Conservation (phyloP, 305 asterid genomes). For the Euphrasia arctica region DNA sequence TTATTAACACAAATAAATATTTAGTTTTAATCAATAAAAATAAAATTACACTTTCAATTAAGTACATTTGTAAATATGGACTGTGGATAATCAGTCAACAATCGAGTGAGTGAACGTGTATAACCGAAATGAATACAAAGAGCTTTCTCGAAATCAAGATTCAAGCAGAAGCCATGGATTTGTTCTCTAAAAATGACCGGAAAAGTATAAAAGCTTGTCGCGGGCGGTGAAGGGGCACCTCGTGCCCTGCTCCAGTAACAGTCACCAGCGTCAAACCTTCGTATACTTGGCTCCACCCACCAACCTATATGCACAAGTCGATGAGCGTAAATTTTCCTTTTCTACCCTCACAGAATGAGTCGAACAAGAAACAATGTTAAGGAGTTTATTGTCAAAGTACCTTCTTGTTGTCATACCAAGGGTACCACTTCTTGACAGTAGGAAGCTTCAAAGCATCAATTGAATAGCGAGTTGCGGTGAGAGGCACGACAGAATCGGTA, state of each 20-base stretch:
- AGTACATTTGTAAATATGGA: constrained; percentile 1
- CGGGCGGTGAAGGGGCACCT: constrained; percentile 95
- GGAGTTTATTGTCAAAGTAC: constrained; percentile 34
- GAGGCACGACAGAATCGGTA: constrained; percentile 90
- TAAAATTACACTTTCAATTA: constrained; percentile 16
- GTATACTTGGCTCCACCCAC: constrained; percentile 96
- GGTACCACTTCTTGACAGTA: constrained; percentile 68
- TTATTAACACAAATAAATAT: no score
- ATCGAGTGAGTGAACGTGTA: constrained; percentile 9
- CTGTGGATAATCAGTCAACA: not conserved
- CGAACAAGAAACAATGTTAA: not conserved
- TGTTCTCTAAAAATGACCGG: constrained; percentile 68
- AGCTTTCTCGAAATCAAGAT: not conserved
- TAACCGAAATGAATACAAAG: not conserved
- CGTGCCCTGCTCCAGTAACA: constrained; percentile 93
- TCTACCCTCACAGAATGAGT: not conserved
- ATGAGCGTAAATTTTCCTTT: not conserved
- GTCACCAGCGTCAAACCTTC: constrained; percentile 85
- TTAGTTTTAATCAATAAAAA: no score
- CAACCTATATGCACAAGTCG: constrained; percentile 23
- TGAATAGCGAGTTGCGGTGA: constrained; percentile 93
- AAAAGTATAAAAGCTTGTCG: constrained; percentile 80
- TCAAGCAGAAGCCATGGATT: constrained; percentile 68
- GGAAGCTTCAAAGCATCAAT: constrained; percentile 89
- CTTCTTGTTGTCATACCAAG: constrained; percentile 85